Conservation (phyloP, 106 monocot species). For the Allium sativum region DNA sequence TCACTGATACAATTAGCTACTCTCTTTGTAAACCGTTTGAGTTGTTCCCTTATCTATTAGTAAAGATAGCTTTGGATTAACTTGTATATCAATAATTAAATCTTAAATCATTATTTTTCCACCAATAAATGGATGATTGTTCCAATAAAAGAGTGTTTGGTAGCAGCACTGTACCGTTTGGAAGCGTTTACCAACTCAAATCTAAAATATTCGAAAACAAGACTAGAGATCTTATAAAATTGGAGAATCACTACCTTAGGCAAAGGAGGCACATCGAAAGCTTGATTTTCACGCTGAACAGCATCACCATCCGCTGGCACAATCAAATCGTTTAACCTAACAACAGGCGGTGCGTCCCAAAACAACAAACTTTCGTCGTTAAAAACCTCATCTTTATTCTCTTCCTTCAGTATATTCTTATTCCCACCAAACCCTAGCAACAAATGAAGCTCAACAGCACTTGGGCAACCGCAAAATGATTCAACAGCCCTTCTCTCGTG, state of each 20-base stretch:
- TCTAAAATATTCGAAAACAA: neutral
- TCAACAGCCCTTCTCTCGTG: constrained; percentile 39
- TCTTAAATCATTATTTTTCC: too few species aligned
- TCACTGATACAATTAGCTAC: too few species aligned
- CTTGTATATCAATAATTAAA: too few species aligned
- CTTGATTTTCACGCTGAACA: constrained; percentile 20
- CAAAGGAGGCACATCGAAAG: constrained; percentile 27
- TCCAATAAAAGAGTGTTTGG: too few species aligned
- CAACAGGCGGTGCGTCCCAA: constrained; percentile 26
- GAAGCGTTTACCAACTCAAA: too few species aligned
- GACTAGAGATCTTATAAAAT: neutral
- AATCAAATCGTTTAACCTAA: constrained; percentile 41
- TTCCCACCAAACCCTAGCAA: constrained; percentile 25
- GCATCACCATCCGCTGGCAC: constrained; percentile 12
- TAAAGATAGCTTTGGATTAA: too few species aligned
- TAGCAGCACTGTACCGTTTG: too few species aligned
- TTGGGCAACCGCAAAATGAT: constrained; percentile 40
- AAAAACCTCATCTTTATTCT: neutral
- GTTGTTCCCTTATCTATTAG: too few species aligned
- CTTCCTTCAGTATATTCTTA: constrained; percentile 10
- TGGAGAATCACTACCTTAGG: constrained; percentile 22
- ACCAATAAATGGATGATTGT: too few species aligned
- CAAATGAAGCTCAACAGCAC: constrained; percentile 16
- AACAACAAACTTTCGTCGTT: constrained; percentile 7
- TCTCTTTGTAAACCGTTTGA: too few species aligned